Percentiles rank a stretch among this genome's conserved stretches.
Evolutionary conservation across 805 yeast genomes (phyloP).

Genomic region (Candida rishiriensis): DNA sequence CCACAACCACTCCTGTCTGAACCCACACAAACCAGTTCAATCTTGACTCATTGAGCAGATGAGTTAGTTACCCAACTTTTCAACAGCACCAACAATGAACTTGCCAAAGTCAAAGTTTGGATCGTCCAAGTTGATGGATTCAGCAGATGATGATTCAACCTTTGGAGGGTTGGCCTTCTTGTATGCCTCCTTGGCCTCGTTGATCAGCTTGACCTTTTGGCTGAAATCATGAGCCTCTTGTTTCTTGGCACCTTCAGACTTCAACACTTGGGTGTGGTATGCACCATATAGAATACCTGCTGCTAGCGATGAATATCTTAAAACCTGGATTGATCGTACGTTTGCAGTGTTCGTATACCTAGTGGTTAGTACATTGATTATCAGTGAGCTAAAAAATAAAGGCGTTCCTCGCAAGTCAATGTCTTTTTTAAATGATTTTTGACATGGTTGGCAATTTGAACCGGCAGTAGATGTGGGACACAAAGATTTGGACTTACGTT

Average conservation of each 20-base stretch:
- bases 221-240: conserved; percentile 56
- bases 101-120: conserved; percentile 83
- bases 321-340: conserved; percentile 45
- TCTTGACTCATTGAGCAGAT: neutral
- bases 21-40: neutral
- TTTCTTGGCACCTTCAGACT: conserved; percentile 52
- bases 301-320: conserved; percentile 89
- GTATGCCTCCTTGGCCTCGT: conserved; percentile 85
- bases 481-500: conserved; percentile 34
- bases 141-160: conserved; percentile 36
- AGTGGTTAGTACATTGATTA: conserved; percentile 1
- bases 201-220: conserved; percentile 69
- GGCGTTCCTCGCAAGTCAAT: too few species aligned
- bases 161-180: conserved; percentile 52
- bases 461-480: neutral
- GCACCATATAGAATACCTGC: conserved; percentile 89
- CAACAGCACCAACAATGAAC: conserved; percentile 62
- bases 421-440: too few species aligned
- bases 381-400: neutral
- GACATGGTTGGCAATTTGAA: conserved; percentile 1
- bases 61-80: conserved; percentile 36
- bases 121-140: conserved; percentile 74
- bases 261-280: conserved; percentile 69
- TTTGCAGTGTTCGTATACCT: neutral
- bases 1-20: too few species aligned